phyloP scores from a whole-genome alignment of 768 basidiomycete genomes.

The Rhodotorula diobovata region DNA sequence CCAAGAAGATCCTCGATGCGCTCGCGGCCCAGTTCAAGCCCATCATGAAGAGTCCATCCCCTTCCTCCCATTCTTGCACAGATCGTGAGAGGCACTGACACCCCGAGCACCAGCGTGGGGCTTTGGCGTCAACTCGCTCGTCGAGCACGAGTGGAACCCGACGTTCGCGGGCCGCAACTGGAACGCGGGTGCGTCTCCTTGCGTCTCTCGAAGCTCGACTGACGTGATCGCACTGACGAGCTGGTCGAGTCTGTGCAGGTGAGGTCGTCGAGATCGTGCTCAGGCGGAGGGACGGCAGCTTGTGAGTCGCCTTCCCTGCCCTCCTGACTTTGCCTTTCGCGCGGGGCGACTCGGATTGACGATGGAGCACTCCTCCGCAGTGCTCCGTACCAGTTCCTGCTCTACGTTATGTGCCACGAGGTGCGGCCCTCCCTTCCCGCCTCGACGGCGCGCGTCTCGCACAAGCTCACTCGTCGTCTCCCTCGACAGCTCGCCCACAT shows the following conservation, averaged over 20 bases:
- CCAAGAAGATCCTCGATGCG: constrained; percentile 25
- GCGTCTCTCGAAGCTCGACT: too few relatives aligned
- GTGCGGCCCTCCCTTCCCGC: background rate
- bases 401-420: constrained; percentile 34
- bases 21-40: constrained; percentile 37
- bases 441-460: background rate
- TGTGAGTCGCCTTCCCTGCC: background rate
- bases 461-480: background rate
- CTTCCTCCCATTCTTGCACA: background rate
- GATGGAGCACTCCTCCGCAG: background rate
- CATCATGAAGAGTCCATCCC: constrained; percentile 21
- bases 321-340: fast-evolving
- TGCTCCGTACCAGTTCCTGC: constrained; percentile 31
- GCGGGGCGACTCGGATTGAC: background rate
- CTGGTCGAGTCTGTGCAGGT: background rate
- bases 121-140: constrained; percentile 22
- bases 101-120: background rate
- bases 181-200: constrained; percentile 2
- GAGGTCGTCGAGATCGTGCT: constrained; percentile 33
- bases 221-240: background rate
- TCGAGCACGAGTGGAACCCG: constrained; percentile 38
- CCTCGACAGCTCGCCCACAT: constrained; percentile 13
- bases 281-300: constrained; percentile 14
- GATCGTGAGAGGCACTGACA: background rate
- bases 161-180: constrained; percentile 30